Evolutionary conservation across 108 stramenopile genomes (phyloP).

Genomic region (Cafeteria roenbergensis): DNA sequence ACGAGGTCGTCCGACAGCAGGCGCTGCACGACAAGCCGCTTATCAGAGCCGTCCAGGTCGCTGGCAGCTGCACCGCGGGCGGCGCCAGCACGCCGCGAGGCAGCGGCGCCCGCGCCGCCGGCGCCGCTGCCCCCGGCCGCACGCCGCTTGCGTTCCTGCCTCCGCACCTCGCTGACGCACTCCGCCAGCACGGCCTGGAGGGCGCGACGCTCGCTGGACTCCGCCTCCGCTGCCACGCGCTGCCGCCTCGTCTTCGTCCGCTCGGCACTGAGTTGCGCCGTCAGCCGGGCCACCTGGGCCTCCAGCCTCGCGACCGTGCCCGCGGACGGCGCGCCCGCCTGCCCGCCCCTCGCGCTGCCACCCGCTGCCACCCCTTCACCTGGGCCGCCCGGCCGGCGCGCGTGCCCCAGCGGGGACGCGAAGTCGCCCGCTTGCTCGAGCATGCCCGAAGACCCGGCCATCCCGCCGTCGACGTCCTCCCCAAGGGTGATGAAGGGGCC

Average conservation of each 20-base stretch:
- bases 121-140: background rate
- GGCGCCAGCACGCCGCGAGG: background rate
- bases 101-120: background rate
- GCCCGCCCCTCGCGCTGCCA: no score
- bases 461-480: no score
- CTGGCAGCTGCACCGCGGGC: background rate
- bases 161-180: background rate
- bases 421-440: no score
- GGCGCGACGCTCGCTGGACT: background rate
- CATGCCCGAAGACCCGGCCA: no score
- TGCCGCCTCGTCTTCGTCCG: background rate
- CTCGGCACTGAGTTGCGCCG: background rate
- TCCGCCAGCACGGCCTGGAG: background rate
- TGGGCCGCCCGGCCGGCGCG: no score
- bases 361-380: no score
- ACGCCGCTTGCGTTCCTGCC: background rate
- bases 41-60: no score
- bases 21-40: no score
- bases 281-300: slow-evolving; percentile 16
- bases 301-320: slow-evolving; percentile 9
- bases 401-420: no score
- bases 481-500: no score
- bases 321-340: no score
- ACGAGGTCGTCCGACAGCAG: slow-evolving; percentile 2
- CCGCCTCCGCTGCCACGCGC: background rate